Base-by-base conservation (phyloP, 1,284 basidiomycete genomes). In the Papiliotrema flavescens region DNA sequence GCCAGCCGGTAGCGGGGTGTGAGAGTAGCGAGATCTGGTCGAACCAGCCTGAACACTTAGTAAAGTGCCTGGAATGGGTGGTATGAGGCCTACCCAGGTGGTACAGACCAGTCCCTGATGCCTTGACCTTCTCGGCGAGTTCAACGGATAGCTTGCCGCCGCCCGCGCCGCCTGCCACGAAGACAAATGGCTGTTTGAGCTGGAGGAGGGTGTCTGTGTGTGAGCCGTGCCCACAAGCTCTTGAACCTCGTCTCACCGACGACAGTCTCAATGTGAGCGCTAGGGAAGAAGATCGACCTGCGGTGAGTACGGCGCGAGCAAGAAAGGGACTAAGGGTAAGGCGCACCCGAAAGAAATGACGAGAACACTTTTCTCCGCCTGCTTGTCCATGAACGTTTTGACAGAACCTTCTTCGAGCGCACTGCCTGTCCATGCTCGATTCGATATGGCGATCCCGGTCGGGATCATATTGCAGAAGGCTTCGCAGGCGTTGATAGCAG, bases 1-100 rank as follows among this genome's bases (percentile, higher is more conserved):
- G 43, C 32, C 34, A 53, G 8, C 51, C 43, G 17, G 46, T 35
- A n/a, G 43, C 26, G 22, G 51, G 51, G 26, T 53, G 51, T 23
- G 24, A 34, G 32, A 53, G 42, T 4, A 37, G n/a, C 6, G 19
- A 34, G 44, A 46, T 32, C 23, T 6, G 39, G 39, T 40, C 39
- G 17, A 40, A 40, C 39, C 39, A 40, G 4, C 39, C 39, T 40
- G 20, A 4, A 17, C 28, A 32, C 28, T 32, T 11, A 32, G 28
- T 32, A 32, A 40, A 5, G 39, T 40, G 39, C 20, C 39, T 5
- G 5, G 5, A 17, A 40, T 6, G 39, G 17, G 17, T n/a, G 15
- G 5, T 40, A 4, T 22, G 17, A n/a, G 35, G n/a, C 39, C 39
- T 15, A 40, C 20, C 17, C 6, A 40, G 17, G 39, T 40, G 39